Evolutionary conservation across 331 rosid species (phyloP), one percentile per base, ranked within the genome.

Genomic region (Quercus phellos): DNA sequence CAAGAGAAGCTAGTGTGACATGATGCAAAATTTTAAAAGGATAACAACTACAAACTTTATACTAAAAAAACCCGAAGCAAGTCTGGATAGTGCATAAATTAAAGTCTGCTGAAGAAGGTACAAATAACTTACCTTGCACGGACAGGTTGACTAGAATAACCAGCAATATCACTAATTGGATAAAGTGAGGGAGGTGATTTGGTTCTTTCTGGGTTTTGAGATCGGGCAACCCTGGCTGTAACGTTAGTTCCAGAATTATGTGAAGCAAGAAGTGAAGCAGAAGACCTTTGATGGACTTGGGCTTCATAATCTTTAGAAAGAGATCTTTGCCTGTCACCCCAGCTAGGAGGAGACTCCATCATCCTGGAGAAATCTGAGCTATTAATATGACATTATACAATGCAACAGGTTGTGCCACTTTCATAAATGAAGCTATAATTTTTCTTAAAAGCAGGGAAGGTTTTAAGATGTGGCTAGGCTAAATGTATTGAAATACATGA

Each of bases 161-260:
- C 77, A 24, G 72, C 81, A 55, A 29, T 83, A 55, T 78, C 88
- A 46, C 70, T 74, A 56, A 84, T 90, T 11, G 80, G 78, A 70
- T 86, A 78, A 34, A 83, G 34, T 61, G 81, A 38, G 55, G 85
- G 80, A 81, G 90, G 88, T 18, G 86, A 78, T 51, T 82, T 79
- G 78, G 51, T 74, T 77, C 81, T 78, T 75, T 82, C 81, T 12
- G 77, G 83, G 55, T 79, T 79, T 3, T 84, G 93, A 76, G 70
- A 74, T 76, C 88, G 63, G 73, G 89, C 72, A 85, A 82, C 81
- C 83, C 82, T 84, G 83, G 81, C 86, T 55, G 89, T 79, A 75
- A 81, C 55, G 55, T 88, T 86, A 61, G 67, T 19, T 1, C 51
- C 73, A 34, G 90, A 83, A 84, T 80, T 88, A 42, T 17, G 88